phyloP scores from a whole-genome alignment of 78 protist genomes.

The Emiliania huxleyi region DNA sequence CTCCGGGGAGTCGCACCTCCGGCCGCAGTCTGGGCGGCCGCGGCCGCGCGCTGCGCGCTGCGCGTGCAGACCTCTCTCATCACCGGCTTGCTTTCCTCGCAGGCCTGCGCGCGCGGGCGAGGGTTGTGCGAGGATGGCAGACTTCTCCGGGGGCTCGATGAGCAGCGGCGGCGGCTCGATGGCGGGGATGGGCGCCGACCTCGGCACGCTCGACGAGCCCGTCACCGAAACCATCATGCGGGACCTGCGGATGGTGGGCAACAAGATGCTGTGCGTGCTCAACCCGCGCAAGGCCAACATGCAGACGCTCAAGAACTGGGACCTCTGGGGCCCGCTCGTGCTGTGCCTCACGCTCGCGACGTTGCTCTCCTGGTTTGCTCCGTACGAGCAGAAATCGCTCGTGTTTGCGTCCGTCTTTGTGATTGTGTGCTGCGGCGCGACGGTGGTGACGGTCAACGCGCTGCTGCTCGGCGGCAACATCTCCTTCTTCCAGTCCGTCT shows the following conservation, averaged over 20 bases:
- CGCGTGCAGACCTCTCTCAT: too few species aligned
- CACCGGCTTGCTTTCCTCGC: too few species aligned
- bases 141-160: too few species aligned
- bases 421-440: constrained; percentile 86
- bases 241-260: constrained; percentile 58
- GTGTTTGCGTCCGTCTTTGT: constrained; percentile 86
- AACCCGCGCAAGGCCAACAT: constrained; percentile 21
- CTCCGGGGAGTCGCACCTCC: too few species aligned
- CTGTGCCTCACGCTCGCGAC: constrained; percentile 77
- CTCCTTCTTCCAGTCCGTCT: constrained; percentile 90
- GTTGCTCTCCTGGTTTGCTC: constrained; percentile 19
- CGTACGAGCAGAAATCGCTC: constrained; percentile 59
- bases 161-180: too few species aligned
- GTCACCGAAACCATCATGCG: constrained; percentile 65
- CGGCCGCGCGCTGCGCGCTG: too few species aligned
- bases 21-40: too few species aligned
- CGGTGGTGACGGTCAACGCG: constrained; percentile 83
- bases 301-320: constrained; percentile 35
- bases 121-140: too few species aligned
- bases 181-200: too few species aligned
- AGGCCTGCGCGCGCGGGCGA: too few species aligned
- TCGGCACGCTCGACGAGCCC: constrained; percentile 77
- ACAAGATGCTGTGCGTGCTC: constrained; percentile 73
- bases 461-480: constrained; percentile 82
- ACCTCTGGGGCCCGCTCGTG: constrained; percentile 90